Evolutionary conservation across 2,329 filamentous ascomycete genomes (phyloP).

Genomic region (Penicillium janthinellum): DNA sequence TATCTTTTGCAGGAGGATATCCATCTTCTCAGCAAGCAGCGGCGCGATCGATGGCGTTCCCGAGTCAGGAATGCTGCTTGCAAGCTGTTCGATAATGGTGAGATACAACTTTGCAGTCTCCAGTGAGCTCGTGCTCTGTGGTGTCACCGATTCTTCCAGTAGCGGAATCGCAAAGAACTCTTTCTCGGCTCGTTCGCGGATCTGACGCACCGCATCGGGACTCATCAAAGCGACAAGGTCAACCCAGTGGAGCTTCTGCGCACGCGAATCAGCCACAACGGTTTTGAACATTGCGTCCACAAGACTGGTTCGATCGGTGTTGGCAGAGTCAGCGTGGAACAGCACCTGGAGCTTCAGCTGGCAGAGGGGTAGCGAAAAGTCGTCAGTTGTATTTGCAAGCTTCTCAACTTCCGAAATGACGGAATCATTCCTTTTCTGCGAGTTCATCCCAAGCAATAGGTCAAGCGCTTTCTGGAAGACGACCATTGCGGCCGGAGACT

Average conservation of each 20-base stretch:
- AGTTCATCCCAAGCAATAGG: constrained; percentile 33
- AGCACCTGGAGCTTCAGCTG: constrained; percentile 47
- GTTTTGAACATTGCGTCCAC: constrained; percentile 45
- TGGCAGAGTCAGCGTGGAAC: constrained; percentile 35
- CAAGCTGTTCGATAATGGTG: constrained; percentile 43
- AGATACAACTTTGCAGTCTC: constrained; percentile 42
- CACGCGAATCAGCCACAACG: constrained; percentile 39
- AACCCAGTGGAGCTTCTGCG: constrained; percentile 41
- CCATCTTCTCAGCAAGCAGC: constrained; percentile 45
- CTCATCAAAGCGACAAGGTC: constrained; percentile 44
- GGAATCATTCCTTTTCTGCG: constrained; percentile 19
- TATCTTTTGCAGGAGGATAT: constrained; percentile 41
- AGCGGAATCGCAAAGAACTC: constrained; percentile 42
- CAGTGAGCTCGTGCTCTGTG: constrained; percentile 25
- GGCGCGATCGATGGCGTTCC: constrained; percentile 35
- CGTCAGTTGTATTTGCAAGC: constrained; percentile 40
- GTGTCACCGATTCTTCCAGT: constrained; percentile 28
- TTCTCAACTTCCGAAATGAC: constrained; percentile 37
- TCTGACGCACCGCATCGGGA: constrained; percentile 41
- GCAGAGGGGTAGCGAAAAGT: constrained; percentile 48
- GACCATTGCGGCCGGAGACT: constrained; percentile 30
- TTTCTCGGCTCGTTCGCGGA: constrained; percentile 46
- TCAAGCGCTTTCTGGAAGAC: constrained; percentile 37
- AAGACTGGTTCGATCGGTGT: constrained; percentile 34
- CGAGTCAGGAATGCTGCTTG: constrained; percentile 39